phyloP scores from a whole-genome alignment of 140 eudicot genomes.

The Oenanthe javanica region DNA sequence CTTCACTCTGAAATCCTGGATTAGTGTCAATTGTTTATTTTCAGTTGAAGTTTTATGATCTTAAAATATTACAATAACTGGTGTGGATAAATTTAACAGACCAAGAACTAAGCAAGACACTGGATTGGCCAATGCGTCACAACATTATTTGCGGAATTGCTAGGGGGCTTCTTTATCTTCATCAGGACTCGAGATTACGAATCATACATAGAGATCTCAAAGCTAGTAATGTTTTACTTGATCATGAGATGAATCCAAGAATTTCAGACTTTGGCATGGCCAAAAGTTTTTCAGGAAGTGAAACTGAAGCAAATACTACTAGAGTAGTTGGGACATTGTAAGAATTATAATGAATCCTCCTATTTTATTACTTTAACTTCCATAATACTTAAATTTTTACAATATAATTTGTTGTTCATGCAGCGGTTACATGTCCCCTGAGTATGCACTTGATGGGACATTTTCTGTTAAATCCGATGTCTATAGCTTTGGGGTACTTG shows the following conservation, averaged over 20 bases:
- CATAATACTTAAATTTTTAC: not conserved
- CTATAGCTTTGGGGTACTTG: too few relatives aligned
- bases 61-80: not conserved
- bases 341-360: not conserved
- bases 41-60: not conserved
- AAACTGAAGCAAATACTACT: constrained; percentile 3
- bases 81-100: not conserved
- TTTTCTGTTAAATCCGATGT: too few relatives aligned
- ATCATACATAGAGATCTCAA: constrained; percentile 1
- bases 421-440: not conserved
- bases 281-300: not conserved
- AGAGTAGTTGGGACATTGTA: constrained; percentile 4
- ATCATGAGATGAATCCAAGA: constrained; percentile 5
- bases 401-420: not conserved
- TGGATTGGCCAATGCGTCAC: not conserved
- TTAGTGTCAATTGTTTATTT: not conserved
- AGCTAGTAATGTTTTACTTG: not conserved
- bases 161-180: not conserved
- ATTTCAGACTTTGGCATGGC: constrained; percentile 6
- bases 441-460: too few relatives aligned
- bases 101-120: not conserved
- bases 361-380: not conserved
- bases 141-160: not conserved
- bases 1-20: not conserved
- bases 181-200: constrained; percentile 3